A percentile compares a stretch with the other conserved stretches of the same genome.
Evolutionary conservation across 1,139 yeast species (phyloP).

Genomic region (Pichia sp.): DNA sequence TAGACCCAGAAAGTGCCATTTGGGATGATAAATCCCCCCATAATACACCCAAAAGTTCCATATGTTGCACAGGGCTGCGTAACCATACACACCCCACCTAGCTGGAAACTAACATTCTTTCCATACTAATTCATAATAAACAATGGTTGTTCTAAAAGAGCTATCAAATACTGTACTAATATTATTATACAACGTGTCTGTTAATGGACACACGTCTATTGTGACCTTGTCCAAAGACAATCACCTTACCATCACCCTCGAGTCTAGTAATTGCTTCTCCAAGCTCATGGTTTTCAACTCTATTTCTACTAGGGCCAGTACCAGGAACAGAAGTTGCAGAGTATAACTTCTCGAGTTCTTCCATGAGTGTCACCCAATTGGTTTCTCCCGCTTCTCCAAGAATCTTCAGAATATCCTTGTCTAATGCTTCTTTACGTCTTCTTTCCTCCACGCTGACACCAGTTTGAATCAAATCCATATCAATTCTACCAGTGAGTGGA

Average conservation of each 20-base stretch:
- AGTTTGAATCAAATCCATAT: slow-evolving; percentile 95
- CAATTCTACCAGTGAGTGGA: slow-evolving; percentile 93
- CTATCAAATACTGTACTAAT: too few relatives aligned
- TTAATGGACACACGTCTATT: slow-evolving; percentile 52
- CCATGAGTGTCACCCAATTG: slow-evolving; percentile 54
- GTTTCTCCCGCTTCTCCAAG: slow-evolving; percentile 39
- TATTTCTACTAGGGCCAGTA: slow-evolving; percentile 32
- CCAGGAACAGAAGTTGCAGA: too few relatives aligned
- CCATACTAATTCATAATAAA: too few relatives aligned
- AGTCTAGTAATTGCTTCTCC: slow-evolving; percentile 62
- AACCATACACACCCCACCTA: too few relatives aligned
- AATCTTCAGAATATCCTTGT: slow-evolving; percentile 48
- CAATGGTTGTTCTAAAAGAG: too few relatives aligned
- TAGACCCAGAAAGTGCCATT: too few relatives aligned
- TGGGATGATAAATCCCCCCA: too few relatives aligned
- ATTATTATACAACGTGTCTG: slow-evolving; percentile 12
- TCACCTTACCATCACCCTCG: slow-evolving; percentile 68
- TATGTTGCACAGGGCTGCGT: too few relatives aligned
- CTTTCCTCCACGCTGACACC: slow-evolving; percentile 91
- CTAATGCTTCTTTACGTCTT: slow-evolving; percentile 66
- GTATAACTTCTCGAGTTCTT: slow-evolving; percentile 32
- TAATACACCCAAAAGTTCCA: too few relatives aligned
- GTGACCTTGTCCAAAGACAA: slow-evolving; percentile 67
- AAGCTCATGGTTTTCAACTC: slow-evolving; percentile 66
- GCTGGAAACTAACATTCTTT: too few relatives aligned